Evolutionary conservation across 2,329 filamentous ascomycete genomes (phyloP), one percentile per base, ranked within the genome.

Genomic region (Diaporthe australafricana): DNA sequence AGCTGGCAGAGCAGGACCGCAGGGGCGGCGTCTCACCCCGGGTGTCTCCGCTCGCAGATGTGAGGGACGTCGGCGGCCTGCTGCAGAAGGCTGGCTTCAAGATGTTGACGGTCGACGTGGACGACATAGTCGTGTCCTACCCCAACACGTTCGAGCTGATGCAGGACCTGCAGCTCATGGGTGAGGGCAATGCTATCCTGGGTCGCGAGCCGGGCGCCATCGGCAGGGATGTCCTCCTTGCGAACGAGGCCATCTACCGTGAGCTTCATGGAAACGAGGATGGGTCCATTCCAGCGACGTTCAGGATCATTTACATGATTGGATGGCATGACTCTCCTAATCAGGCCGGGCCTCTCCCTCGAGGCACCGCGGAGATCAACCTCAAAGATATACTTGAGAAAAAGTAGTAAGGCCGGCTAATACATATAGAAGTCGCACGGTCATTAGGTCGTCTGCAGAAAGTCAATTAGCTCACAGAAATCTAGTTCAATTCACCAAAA

Each of bases 231-330:
- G 94, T 98, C 12, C 83, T 99, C 73, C 84, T 98, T 52, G 96
- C 96, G 9, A 92, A 91, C 32, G 94, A 98, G 75, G 93, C 91
- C 50, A 98, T 99, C 71, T 99, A 99, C 80, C 88, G 90, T 60
- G 91, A 93, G 79, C 83, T 99, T 70, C 95, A 99, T 81, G 95
- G 94, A 22, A 95, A 97, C 77, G 88, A 91, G 53, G 92, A 94
- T 77, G 93, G 89, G 25, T 89, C 85, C 1, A 87, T 96, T 74
- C 96, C 96, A 0, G 96, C 96, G 1, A 99, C 96, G 0, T 99
- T 98, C 80, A 89, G 96, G 76, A 88, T 98, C 77, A 98, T 99
- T 74, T 98, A 96, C 82, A 98, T 98, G 95, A 99, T 99, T 82
- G 96, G 96, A 0, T 99, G 96, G 96, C 97, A 96, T 80, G 93